Conservation (phyloP, 108 stramenopile species). For the Cyclotella choctawhatcheeana region DNA sequence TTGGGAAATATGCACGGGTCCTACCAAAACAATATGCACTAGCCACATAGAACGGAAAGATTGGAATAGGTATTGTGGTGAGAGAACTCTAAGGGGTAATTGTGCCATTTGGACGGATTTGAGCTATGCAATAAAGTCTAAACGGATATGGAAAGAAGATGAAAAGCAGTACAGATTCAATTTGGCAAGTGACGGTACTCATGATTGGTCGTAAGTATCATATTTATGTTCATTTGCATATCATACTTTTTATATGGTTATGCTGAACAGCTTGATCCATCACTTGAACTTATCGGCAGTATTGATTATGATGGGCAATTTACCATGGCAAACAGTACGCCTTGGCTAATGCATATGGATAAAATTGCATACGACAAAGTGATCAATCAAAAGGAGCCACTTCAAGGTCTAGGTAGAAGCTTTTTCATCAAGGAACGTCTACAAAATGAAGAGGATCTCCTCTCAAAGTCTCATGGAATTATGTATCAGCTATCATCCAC, state of each 20-base stretch:
- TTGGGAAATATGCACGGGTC: slow-evolving; percentile 38
- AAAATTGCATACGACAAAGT: slow-evolving; percentile 5
- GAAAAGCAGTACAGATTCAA: slow-evolving; percentile 36
- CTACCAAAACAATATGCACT: slow-evolving; percentile 23
- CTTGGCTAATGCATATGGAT: slow-evolving; percentile 34
- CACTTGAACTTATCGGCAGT: too few relatives aligned
- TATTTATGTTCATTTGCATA: neutral
- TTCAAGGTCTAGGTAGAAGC: slow-evolving; percentile 16
- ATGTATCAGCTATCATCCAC: slow-evolving; percentile 32
- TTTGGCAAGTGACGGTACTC: slow-evolving; percentile 41
- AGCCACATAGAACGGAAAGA: slow-evolving; percentile 9
- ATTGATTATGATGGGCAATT: slow-evolving; percentile 45
- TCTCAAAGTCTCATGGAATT: slow-evolving; percentile 11
- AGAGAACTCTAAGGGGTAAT: slow-evolving; percentile 36
- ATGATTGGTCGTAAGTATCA: slow-evolving; percentile 47
- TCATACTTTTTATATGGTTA: neutral
- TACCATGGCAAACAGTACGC: slow-evolving; percentile 32
- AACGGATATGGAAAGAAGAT: slow-evolving; percentile 21
- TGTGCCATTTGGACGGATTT: slow-evolving; percentile 45
- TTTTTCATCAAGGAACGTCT: slow-evolving; percentile 10
- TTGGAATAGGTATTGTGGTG: slow-evolving; percentile 20
- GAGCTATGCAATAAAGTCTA: slow-evolving; percentile 42
- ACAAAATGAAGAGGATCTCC: slow-evolving; percentile 13
- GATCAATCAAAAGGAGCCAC: neutral
- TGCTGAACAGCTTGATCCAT: neutral